A percentile compares a stretch with the other conserved stretches of the same genome.
Conservation (phyloP, 2,329 filamentous ascomycete genomes). For the Xylariaceae sp. region DNA sequence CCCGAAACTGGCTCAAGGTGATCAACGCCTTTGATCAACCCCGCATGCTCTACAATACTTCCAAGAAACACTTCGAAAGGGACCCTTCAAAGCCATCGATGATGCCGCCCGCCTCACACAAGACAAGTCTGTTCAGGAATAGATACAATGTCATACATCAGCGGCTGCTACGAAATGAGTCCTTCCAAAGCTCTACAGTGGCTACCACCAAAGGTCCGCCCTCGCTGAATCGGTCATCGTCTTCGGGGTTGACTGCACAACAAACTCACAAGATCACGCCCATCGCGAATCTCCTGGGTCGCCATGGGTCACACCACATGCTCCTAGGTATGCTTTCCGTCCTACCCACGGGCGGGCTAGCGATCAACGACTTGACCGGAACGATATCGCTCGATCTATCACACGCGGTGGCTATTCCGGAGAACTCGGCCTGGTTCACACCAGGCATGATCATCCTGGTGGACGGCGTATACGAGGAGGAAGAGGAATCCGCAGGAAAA, state of each 20-base stretch:
- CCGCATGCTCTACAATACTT: slow-evolving; percentile 65
- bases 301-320: slow-evolving; percentile 78
- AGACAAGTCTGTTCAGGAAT: slow-evolving; percentile 81
- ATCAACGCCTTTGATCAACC: slow-evolving; percentile 83
- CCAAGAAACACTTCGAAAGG: slow-evolving; percentile 86
- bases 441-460: slow-evolving; percentile 95
- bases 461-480: slow-evolving; percentile 95
- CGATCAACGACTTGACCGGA: slow-evolving; percentile 81
- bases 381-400: slow-evolving; percentile 79
- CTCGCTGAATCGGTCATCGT: slow-evolving; percentile 53
- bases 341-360: slow-evolving; percentile 74
- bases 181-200: slow-evolving; percentile 79
- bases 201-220: slow-evolving; percentile 51
- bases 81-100: slow-evolving; percentile 61
- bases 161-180: slow-evolving; percentile 83
- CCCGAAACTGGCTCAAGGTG: slow-evolving; percentile 77
- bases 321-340: slow-evolving; percentile 77
- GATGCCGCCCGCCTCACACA: slow-evolving; percentile 72
- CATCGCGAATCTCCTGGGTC: slow-evolving; percentile 68
- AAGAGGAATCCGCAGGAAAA: slow-evolving; percentile 65
- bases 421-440: slow-evolving; percentile 84
- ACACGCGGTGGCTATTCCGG: slow-evolving; percentile 74
- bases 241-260: slow-evolving; percentile 45
- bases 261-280: slow-evolving; percentile 84
- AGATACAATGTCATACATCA: slow-evolving; percentile 91